Evolutionary conservation across 192 early-diverging fungal genomes (phyloP).

Genomic region (Coemansia sp.): DNA sequence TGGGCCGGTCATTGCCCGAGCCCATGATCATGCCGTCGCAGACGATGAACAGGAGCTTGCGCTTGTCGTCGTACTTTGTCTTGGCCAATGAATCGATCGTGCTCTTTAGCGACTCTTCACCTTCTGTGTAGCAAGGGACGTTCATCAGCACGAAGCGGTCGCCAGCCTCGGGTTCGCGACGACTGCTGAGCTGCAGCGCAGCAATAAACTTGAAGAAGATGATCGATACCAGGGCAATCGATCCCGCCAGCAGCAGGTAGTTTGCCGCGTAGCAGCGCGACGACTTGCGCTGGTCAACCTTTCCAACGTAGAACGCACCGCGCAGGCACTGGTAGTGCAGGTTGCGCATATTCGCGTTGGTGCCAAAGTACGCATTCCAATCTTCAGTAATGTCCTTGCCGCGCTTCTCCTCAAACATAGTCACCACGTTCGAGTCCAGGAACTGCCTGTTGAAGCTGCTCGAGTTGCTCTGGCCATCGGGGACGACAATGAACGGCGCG

Average conservation of each 20-base stretch:
- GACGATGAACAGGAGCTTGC: slow-evolving; percentile 91
- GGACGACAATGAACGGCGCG: slow-evolving; percentile 43
- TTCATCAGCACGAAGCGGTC: slow-evolving; percentile 90
- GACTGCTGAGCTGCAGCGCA: slow-evolving; percentile 75
- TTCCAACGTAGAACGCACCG: slow-evolving; percentile 77
- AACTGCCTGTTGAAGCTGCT: slow-evolving; percentile 51
- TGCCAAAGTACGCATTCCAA: slow-evolving; percentile 52
- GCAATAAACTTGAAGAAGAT: slow-evolving; percentile 92
- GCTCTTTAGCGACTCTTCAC: slow-evolving; percentile 82
- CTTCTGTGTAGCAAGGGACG: slow-evolving; percentile 95
- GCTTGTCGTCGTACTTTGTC: slow-evolving; percentile 91
- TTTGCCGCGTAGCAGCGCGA: slow-evolving; percentile 66
- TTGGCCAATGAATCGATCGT: slow-evolving; percentile 88
- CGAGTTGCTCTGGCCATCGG: slow-evolving; percentile 32
- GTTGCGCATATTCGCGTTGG: slow-evolving; percentile 34
- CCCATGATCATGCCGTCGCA: slow-evolving; percentile 96
- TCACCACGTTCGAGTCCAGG: slow-evolving; percentile 55
- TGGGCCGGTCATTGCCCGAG: slow-evolving; percentile 89
- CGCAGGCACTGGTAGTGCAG: slow-evolving; percentile 66
- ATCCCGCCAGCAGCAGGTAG: slow-evolving; percentile 73
- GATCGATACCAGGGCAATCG: slow-evolving; percentile 72
- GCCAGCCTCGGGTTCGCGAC: slow-evolving; percentile 71
- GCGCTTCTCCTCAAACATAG: slow-evolving; percentile 55
- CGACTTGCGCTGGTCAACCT: slow-evolving; percentile 73
- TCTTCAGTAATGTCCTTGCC: slow-evolving; percentile 56